A percentile compares a stretch with the other conserved stretches of the same genome.
Evolutionary conservation across 169 alveolate species (phyloP).

Genomic region (Plasmodium vinckei): DNA sequence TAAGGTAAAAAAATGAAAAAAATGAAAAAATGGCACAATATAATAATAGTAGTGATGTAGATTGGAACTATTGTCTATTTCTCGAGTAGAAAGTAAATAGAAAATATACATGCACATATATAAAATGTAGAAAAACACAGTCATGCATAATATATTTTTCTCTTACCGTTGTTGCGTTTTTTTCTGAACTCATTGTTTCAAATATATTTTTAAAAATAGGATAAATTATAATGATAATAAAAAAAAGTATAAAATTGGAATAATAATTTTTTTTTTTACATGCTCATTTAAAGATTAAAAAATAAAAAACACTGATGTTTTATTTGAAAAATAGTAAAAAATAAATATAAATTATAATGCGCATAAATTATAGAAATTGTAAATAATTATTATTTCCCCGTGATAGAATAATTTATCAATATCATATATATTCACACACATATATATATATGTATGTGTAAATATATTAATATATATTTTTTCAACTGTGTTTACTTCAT

Average conservation of each 20-base stretch:
- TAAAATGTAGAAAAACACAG: background rate
- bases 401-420: too few species aligned
- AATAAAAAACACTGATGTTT: background rate
- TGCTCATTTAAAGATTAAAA: background rate
- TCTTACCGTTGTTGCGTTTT: conserved; percentile 72
- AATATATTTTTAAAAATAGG: conserved; percentile 1
- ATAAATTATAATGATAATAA: conserved; percentile 13
- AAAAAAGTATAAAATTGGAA: conserved; percentile 31
- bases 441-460: background rate
- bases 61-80: background rate
- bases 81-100: background rate
- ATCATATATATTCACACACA: background rate
- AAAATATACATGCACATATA: background rate
- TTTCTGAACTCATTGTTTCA: conserved; percentile 66
- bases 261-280: conserved; percentile 5
- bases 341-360: background rate
- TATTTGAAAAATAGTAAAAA: background rate
- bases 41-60: background rate
- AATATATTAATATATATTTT: background rate
- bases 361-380: conserved; percentile 14
- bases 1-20: conserved; percentile 4
- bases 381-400: background rate
- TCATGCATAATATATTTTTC: background rate
- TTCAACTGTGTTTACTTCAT: background rate
- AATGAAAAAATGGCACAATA: background rate